Conservation (phyloP, 495 filamentous ascomycete genomes). For the Hypoxylon rickii region DNA sequence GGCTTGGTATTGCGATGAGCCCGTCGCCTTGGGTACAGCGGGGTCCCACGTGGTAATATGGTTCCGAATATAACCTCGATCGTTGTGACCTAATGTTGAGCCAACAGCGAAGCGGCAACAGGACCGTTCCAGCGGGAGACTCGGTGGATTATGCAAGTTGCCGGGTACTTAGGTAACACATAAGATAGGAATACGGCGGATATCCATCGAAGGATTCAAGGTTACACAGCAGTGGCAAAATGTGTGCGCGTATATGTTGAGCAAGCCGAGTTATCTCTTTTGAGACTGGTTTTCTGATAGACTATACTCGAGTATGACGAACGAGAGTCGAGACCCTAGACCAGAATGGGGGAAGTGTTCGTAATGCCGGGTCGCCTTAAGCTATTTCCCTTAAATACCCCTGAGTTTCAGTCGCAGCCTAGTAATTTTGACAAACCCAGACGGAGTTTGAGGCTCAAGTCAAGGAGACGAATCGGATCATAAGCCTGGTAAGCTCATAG, state of each 20-base stretch:
- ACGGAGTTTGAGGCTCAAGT: constrained; percentile 9
- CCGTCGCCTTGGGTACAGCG: neutral
- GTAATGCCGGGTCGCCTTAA: constrained; percentile 1
- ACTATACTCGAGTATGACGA: constrained; percentile 18
- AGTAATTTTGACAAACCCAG: constrained; percentile 8
- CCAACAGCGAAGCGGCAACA: constrained; percentile 20
- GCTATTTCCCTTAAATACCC: neutral
- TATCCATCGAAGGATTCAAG: constrained; percentile 11
- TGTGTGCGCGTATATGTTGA: constrained; percentile 6
- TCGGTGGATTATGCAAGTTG: constrained; percentile 31
- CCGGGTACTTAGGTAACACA: constrained; percentile 20
- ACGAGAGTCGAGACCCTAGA: neutral
- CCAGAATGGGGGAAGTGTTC: constrained; percentile 7
- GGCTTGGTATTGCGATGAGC: neutral
- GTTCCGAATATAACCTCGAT: constrained; percentile 8
- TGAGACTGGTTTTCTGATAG: constrained; percentile 10
- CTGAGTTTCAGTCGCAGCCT: neutral
- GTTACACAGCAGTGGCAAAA: constrained; percentile 23
- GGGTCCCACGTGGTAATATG: constrained; percentile 6
- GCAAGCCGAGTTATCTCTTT: constrained; percentile 1
- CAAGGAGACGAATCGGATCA: neutral
- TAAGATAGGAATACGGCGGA: constrained; percentile 6
- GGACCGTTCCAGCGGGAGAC: constrained; percentile 9
- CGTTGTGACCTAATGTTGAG: constrained; percentile 8
- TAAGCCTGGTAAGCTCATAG: neutral